phyloP scores from a whole-genome alignment of 805 yeast genomes.

The Henningerozyma blattae region DNA sequence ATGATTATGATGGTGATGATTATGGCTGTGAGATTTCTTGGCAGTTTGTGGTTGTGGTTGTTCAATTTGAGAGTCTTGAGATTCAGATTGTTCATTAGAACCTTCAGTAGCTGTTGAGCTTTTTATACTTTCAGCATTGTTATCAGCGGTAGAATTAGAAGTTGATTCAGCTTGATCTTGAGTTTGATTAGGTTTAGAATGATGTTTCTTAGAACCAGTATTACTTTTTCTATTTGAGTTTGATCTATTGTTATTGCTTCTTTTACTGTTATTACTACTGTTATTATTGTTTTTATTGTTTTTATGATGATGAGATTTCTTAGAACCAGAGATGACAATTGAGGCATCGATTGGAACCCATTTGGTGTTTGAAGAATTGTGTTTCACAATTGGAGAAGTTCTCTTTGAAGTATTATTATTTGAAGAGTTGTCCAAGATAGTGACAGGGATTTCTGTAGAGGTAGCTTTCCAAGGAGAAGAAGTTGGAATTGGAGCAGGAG shows the following conservation, averaged over 20 bases:
- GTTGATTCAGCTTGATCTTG: constrained; percentile 7
- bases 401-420: constrained; percentile 10
- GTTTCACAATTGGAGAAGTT: constrained; percentile 7
- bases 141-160: background rate
- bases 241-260: constrained; percentile 6
- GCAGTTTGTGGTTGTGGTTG: background rate
- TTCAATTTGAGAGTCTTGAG: background rate
- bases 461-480: constrained; percentile 24
- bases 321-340: constrained; percentile 29
- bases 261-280: constrained; percentile 4
- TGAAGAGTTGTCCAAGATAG: constrained; percentile 10
- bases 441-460: constrained; percentile 13
- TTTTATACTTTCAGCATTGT: too few species aligned
- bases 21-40: background rate
- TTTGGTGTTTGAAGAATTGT: constrained; percentile 27
- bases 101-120: too few species aligned
- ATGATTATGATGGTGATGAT: too few species aligned
- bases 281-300: constrained; percentile 6
- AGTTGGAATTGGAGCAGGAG: constrained; percentile 26
- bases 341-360: constrained; percentile 63
- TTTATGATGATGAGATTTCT: constrained; percentile 8
- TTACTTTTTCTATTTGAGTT: constrained; percentile 1
- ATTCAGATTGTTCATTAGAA: background rate
- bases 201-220: background rate
- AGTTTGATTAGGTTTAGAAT: constrained; percentile 1